Percentiles rank a stretch among this genome's conserved stretches.
Conservation (phyloP, 163 green algal species). For the Prototheca cutis region DNA sequence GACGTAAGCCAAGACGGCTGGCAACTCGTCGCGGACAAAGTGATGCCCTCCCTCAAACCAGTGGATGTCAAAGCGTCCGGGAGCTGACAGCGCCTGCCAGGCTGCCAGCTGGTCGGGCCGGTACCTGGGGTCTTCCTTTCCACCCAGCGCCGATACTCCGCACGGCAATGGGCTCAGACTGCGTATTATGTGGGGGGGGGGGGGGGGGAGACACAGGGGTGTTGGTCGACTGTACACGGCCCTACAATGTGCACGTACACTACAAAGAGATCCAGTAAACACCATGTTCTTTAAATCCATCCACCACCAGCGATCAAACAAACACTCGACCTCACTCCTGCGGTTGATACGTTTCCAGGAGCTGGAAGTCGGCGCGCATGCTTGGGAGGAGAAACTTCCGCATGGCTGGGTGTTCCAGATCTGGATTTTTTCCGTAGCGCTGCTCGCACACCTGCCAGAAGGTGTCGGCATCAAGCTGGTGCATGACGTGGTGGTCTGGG, state of each 20-base stretch:
- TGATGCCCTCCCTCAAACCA: neutral
- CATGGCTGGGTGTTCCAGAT: constrained; percentile 21
- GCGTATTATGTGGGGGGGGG: no score
- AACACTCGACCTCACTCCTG: no score
- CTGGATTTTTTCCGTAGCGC: constrained; percentile 34
- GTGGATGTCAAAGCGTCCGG: neutral
- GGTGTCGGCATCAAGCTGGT: constrained; percentile 19
- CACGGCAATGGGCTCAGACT: neutral
- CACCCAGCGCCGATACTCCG: neutral
- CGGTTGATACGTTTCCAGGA: neutral
- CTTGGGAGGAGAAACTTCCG: neutral
- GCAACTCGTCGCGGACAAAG: neutral
- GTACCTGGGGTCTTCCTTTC: neutral
- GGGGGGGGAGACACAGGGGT: no score
- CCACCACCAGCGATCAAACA: no score
- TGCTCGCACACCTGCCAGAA: constrained; percentile 43
- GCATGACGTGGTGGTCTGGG: constrained; percentile 32
- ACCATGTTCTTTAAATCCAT: no score
- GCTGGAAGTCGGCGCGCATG: constrained; percentile 1
- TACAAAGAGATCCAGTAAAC: no score
- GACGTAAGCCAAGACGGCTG: neutral
- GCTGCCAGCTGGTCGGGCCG: neutral
- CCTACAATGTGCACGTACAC: no score
- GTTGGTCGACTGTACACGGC: no score
- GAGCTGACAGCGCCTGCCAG: neutral